Percentiles rank a stretch among this genome's conserved stretches.
Evolutionary conservation across 2,329 filamentous ascomycete genomes (phyloP).

Genomic region (Pseudogymnoascus sp.): DNA sequence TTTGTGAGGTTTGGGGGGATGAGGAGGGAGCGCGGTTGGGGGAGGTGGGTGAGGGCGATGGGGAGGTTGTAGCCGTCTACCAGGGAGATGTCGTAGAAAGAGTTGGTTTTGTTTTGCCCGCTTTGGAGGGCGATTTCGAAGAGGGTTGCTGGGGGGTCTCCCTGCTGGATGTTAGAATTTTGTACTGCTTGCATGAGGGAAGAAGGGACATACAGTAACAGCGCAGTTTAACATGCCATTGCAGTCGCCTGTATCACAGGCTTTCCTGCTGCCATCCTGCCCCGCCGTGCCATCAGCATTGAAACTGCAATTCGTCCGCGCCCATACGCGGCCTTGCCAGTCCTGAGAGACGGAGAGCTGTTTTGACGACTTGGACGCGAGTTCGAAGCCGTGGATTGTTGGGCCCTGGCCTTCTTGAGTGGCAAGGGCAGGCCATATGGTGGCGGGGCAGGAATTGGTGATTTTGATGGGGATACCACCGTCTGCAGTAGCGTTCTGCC

Average conservation of each 20-base stretch:
- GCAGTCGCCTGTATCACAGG: slow-evolving; percentile 72
- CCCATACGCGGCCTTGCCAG: slow-evolving; percentile 80
- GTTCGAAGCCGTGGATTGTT: slow-evolving; percentile 58
- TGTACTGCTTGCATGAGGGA: not conserved
- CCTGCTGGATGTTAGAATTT: slow-evolving; percentile 37
- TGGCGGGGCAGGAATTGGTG: slow-evolving; percentile 62
- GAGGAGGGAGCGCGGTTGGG: slow-evolving; percentile 49
- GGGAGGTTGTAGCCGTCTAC: slow-evolving; percentile 81
- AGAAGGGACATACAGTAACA: slow-evolving; percentile 50
- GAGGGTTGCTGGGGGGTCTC: slow-evolving; percentile 64
- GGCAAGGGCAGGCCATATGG: slow-evolving; percentile 67
- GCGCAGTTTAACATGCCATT: slow-evolving; percentile 60
- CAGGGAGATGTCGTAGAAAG: slow-evolving; percentile 77
- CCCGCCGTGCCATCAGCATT: slow-evolving; percentile 52
- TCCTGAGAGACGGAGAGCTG: slow-evolving; percentile 59
- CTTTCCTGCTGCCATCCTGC: slow-evolving; percentile 39
- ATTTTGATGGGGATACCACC: slow-evolving; percentile 31
- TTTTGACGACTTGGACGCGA: slow-evolving; percentile 48
- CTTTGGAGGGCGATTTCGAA: slow-evolving; percentile 73
- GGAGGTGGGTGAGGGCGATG: slow-evolving; percentile 53
- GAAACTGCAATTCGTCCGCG: slow-evolving; percentile 74
- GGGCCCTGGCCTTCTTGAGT: slow-evolving; percentile 66
- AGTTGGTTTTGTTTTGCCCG: slow-evolving; percentile 50
- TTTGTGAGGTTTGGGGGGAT: slow-evolving; percentile 72
- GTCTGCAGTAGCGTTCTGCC: slow-evolving; percentile 17